These are phyloP conservation scores for Vitis hybrid DNA, from an alignment of 177 flowering plant species.

Conservation along the genomic window DNA sequence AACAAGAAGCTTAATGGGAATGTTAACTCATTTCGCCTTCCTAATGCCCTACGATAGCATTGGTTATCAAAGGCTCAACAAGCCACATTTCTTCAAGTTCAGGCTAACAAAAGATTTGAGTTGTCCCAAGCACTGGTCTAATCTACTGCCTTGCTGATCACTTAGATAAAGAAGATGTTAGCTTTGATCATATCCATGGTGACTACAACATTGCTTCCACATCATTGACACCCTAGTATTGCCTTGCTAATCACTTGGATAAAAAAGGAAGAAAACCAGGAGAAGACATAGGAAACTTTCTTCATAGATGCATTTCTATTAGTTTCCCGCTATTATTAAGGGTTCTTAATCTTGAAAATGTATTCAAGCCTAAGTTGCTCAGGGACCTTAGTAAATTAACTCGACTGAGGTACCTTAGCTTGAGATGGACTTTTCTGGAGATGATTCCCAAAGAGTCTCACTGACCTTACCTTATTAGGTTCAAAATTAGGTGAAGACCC, in stretches of 20 bases:
- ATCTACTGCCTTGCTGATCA: too few species aligned
- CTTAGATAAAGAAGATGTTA: too few species aligned
- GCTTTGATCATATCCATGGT: too few species aligned
- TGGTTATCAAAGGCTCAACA: too few species aligned
- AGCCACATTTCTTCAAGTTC: too few species aligned
- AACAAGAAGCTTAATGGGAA: background rate
- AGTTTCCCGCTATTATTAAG: background rate
- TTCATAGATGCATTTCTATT: background rate
- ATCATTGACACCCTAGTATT: too few species aligned
- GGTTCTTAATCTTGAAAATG: constrained; percentile 25
- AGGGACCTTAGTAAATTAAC: background rate
- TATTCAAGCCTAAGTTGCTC: constrained; percentile 13
- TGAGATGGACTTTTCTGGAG: constrained; percentile 4
- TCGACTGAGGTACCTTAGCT: constrained; percentile 12
- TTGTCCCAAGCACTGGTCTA: too few species aligned
- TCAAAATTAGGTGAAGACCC: too few species aligned
- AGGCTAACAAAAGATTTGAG: too few species aligned
- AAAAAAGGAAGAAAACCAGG: constrained; percentile 11
- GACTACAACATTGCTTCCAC: too few species aligned
- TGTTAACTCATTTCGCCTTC: background rate
- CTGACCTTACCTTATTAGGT: too few species aligned
- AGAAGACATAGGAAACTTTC: constrained; percentile 7
- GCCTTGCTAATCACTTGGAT: too few species aligned
- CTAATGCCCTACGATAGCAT: background rate
- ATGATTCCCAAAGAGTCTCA: background rate